These are phyloP conservation scores for Penicillium paneum DNA, from an alignment of 2,329 filamentous ascomycete species.

Conservation along the genomic window DNA sequence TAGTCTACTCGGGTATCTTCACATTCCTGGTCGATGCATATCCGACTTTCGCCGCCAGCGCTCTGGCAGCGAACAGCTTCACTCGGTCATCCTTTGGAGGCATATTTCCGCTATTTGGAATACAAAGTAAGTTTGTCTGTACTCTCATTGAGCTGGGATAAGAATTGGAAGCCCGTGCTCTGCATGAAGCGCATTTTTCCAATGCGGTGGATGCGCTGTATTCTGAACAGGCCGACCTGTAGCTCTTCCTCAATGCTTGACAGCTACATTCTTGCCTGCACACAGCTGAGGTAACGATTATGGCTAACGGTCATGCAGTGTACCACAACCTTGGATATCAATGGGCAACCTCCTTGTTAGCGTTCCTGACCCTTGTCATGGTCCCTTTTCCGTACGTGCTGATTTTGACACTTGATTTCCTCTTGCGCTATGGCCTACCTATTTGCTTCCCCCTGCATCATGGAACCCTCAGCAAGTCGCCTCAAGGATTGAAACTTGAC, in stretches of 20 bases:
- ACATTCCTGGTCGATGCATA: conserved; percentile 73
- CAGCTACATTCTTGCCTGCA: neutral
- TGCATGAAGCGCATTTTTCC: conserved; percentile 8
- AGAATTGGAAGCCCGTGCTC: conserved; percentile 9
- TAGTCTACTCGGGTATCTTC: conserved; percentile 80
- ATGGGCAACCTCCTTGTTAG: conserved; percentile 47
- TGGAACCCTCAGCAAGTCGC: neutral
- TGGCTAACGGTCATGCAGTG: conserved; percentile 37
- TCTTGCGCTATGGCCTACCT: conserved; percentile 9
- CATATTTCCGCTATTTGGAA: conserved; percentile 71
- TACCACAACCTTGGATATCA: conserved; percentile 47
- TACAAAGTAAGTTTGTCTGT: conserved; percentile 45
- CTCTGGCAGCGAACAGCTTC: conserved; percentile 80
- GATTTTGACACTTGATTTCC: conserved; percentile 1
- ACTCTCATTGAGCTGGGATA: neutral
- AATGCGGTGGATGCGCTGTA: conserved; percentile 11
- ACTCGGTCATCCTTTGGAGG: conserved; percentile 75
- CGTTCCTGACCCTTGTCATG: conserved; percentile 45
- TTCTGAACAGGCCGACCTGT: conserved; percentile 9
- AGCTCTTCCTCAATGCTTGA: neutral
- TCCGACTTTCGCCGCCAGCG: conserved; percentile 51
- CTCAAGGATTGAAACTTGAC: neutral
- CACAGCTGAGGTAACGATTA: neutral
- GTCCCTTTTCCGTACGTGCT: conserved; percentile 46
- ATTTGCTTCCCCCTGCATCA: conserved; percentile 10